These are phyloP conservation scores for Daldinia vernicosa DNA, from an alignment of 495 filamentous ascomycete species.

Conservation along the genomic window DNA sequence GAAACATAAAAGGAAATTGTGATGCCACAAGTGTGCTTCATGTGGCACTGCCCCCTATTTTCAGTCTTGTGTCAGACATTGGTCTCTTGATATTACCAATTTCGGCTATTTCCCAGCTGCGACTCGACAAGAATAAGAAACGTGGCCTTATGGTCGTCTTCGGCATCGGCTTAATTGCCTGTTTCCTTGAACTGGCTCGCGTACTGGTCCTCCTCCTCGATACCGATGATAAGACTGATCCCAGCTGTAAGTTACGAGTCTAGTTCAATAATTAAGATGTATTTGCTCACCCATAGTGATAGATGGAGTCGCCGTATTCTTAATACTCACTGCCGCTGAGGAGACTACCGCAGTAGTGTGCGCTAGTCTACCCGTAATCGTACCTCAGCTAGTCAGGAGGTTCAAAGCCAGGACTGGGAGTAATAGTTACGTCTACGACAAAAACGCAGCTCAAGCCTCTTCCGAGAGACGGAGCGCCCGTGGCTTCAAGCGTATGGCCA, in stretches of 20 bases:
- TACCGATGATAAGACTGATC: slow-evolving; percentile 45
- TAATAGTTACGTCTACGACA: slow-evolving; percentile 11
- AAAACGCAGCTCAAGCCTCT: slow-evolving; percentile 12
- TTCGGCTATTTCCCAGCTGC: slow-evolving; percentile 42
- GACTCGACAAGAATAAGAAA: slow-evolving; percentile 42
- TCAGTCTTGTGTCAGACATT: slow-evolving; percentile 32
- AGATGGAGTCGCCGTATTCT: slow-evolving; percentile 42
- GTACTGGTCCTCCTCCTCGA: slow-evolving; percentile 36
- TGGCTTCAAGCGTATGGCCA: slow-evolving; percentile 39
- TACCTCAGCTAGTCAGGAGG: slow-evolving; percentile 27
- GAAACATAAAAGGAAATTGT: slow-evolving; percentile 38
- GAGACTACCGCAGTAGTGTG: slow-evolving; percentile 44
- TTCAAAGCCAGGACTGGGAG: slow-evolving; percentile 1
- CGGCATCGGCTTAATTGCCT: slow-evolving; percentile 39
- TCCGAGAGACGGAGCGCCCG: slow-evolving; percentile 29
- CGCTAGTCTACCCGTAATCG: slow-evolving; percentile 37
- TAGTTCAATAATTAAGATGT: not conserved
- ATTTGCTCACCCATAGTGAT: not conserved
- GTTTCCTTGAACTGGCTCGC: slow-evolving; percentile 41
- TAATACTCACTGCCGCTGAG: slow-evolving; percentile 41
- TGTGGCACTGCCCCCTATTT: slow-evolving; percentile 39
- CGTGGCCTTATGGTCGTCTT: slow-evolving; percentile 48
- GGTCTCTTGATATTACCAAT: slow-evolving; percentile 43
- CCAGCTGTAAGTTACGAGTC: slow-evolving; percentile 42
- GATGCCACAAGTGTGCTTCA: slow-evolving; percentile 42